A percentile compares a stretch with the other conserved stretches of the same genome.
These are phyloP conservation scores for Amaranthus tricolor DNA, from an alignment of 179 eudicot genomes.

Conservation along the genomic window DNA sequence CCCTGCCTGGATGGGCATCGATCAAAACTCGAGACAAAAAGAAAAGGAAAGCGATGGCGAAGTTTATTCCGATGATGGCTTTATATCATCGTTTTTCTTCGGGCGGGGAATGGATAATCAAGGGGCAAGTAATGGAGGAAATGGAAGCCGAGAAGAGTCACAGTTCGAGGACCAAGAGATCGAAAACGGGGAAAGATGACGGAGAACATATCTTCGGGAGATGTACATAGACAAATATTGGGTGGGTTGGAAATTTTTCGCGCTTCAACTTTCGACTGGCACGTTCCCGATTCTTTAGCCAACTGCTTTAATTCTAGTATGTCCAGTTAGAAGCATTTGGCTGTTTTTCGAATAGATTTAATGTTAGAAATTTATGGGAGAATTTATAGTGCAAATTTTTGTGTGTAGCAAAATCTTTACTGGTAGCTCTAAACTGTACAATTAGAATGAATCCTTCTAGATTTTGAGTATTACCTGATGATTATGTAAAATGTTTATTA, in stretches of 20 bases:
- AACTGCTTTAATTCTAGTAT: not conserved
- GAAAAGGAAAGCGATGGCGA: constrained; percentile 62
- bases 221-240: constrained; percentile 24
- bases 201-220: not conserved
- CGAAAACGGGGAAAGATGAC: constrained; percentile 69
- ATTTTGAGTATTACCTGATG: constrained; percentile 2
- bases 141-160: constrained; percentile 56
- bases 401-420: constrained; percentile 7
- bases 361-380: not conserved
- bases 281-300: constrained; percentile 5
- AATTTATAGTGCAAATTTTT: constrained; percentile 17
- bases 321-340: constrained; percentile 16
- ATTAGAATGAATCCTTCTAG: constrained; percentile 16
- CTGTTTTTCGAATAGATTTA: not conserved
- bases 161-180: constrained; percentile 80
- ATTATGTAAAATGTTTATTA: constrained; percentile 14
- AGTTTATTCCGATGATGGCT: constrained; percentile 46
- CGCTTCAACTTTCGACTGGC: constrained; percentile 7
- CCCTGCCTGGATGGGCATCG: constrained; percentile 62
- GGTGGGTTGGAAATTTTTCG: constrained; percentile 4
- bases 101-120: constrained; percentile 35
- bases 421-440: constrained; percentile 9
- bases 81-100: constrained; percentile 56
- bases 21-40: constrained; percentile 18
- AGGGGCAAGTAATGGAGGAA: constrained; percentile 40